A percentile compares a stretch with the other conserved stretches of the same genome.
These are phyloP conservation scores for Fraxinus americana DNA, from an alignment of 257 asterid genomes.

Conservation along the genomic window DNA sequence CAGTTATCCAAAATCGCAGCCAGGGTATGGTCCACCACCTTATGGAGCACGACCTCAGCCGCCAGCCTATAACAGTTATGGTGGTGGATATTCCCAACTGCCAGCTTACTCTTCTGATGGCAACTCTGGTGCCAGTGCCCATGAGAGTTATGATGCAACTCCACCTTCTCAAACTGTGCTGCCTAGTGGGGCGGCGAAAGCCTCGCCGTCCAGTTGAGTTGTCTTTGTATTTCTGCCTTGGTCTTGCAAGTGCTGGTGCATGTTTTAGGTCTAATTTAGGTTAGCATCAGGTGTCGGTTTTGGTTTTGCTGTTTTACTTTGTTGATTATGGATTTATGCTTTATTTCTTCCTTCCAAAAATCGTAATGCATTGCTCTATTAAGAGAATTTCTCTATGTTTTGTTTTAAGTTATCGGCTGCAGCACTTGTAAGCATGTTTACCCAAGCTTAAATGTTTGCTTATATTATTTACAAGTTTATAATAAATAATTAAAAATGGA, in stretches of 20 bases:
- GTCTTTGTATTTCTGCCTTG: background rate
- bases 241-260: constrained; percentile 2
- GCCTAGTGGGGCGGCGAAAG: constrained; percentile 50
- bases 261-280: background rate
- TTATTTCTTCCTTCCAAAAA: background rate
- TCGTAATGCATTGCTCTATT: background rate
- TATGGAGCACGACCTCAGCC: constrained; percentile 44
- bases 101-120: constrained; percentile 57
- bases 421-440: background rate
- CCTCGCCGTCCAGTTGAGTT: constrained; percentile 51
- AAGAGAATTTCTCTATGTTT: background rate
- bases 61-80: constrained; percentile 36
- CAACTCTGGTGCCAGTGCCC: constrained; percentile 37
- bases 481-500: too few species aligned
- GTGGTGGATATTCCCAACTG: constrained; percentile 59
- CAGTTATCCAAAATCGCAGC: constrained; percentile 46
- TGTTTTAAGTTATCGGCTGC: background rate
- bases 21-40: constrained; percentile 44
- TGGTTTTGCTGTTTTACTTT: background rate
- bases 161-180: constrained; percentile 48
- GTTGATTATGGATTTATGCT: background rate
- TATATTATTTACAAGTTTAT: too few species aligned
- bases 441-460: background rate
- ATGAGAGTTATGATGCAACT: constrained; percentile 39
- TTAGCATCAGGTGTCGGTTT: background rate